Evolutionary conservation across 2,329 filamentous ascomycete genomes (phyloP), one percentile per base, ranked within the genome.

Genomic region (Pezizomycotina sp.): DNA sequence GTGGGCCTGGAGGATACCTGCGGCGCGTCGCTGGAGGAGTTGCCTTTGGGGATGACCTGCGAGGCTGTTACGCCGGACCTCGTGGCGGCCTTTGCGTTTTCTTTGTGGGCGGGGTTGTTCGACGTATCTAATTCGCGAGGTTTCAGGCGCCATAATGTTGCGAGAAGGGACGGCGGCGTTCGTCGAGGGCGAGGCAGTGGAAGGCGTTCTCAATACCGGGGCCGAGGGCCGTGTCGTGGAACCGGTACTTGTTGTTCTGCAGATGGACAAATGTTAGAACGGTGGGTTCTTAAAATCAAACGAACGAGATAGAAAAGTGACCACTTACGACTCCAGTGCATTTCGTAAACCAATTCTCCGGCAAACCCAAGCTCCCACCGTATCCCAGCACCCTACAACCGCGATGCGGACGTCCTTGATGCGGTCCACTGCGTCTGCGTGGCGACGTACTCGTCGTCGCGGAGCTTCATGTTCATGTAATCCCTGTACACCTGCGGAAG

Each of bases 181-280:
- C 69, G 38, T 73, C 69, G 2, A 73, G 54, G 1, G 68, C 68
- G 6, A 73, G 58, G 0, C 68, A 68, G 16, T 73, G 69, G 47
- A 73, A 73, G 0, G 66, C 68, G 48, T 71, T 61, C 47, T 69
- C 62, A 19, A 71, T 61, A 12, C 60, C 59, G 34, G 62, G 57
- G 0, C 65, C 68, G 15, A 71, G 53, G 22, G 56, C 60, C 2
- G 66, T 70, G 46, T 70, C 64, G 48, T 64, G 64, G 18, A 44
- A 44, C 30, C 40, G 39, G 24, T 44, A 44, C 10, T 44, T 44
- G 6, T 44, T 37, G 14, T 44, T 44, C n/a, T n/a, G n/a, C n/a
- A n/a, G n/a, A n/a, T n/a, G n/a, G n/a, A n/a, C n/a, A n/a, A n/a
- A n/a, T n/a, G n/a, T n/a, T n/a, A n/a, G n/a, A n/a, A n/a, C n/a